Evolutionary conservation across 1,284 basidiomycete species (phyloP), one percentile per base, ranked within the genome.

Genomic region (Boletus smithii): DNA sequence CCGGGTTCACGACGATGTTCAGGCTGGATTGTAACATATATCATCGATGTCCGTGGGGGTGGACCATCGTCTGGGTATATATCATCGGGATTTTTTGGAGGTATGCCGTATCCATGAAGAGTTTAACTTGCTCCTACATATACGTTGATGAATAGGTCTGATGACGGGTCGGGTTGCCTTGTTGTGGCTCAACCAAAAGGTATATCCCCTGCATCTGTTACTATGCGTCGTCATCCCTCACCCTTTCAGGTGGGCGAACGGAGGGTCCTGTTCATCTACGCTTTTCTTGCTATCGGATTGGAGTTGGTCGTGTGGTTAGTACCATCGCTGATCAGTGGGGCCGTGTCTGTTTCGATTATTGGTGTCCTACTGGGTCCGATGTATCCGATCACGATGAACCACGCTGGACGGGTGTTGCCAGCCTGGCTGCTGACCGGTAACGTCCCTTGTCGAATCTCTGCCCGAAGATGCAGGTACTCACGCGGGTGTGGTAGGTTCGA

Each of bases 281-380:
- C 63, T 1, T 0, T 62, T 34, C 59, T 71, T n/a, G 62, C 69
- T 18, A 69, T 76, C 11, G 75, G 73, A 16, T 62, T 81, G 22
- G 78, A 83, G 53, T 56, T 84, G 41, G 63, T 80, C 26, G 66
- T 84, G 5, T 39, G 81, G 82, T 68, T 79, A 30, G 74, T 80
- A 1, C 79, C 78, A 0, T 75, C 72, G 5, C 66, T 82, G 23
- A 62, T 81, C 33, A 71, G 70, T 17, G 70, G 71, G 32, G 80
- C 79, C 1, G 59, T 82, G 10, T 72, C 74, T 3, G 73, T 83
- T 8, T 72, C 75, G 8, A 60, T 81, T 33, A 69, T 82, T 42
- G 81, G 80, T 11, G 45, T 82, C 14, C 57, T 81, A 17, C 52
- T 77, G 11, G 74, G 73, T 5, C 80, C 80, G 2, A 72, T 80